Evolutionary conservation across 257 asterid genomes (phyloP), one percentile per base, ranked within the genome.

Genomic region (Solanum sparsipilum): DNA sequence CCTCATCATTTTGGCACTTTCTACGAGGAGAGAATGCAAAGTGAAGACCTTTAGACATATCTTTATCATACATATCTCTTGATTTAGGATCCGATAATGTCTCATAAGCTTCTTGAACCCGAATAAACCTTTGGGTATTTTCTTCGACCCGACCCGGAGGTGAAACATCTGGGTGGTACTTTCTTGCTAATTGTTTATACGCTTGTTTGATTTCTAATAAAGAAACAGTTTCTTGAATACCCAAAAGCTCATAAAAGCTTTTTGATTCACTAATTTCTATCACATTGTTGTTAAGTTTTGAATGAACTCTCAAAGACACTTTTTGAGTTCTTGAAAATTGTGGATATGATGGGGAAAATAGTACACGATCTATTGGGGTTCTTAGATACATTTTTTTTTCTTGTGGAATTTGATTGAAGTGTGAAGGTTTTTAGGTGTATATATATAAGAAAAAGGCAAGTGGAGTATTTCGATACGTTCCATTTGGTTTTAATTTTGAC

Each of bases 101-200:
- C 83, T 96, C 98, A 87, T 96, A 96, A 7, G 99, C 99, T 87
- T 95, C 96, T 89, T 95, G 98, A 0, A 96, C 98, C 90, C 86
- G 93, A 84, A 96, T 93, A 86, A 96, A 96, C 88, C 91, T 74
- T 88, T 90, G 88, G 3, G 99, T 94, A 23, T 94, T 91, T 93
- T 94, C 96, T 68, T 94, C 93, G 58, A 90, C 94, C 93, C 92
- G 96, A 88, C 46, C 98, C 90, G 99, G 98, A 3, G 99, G 99
- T 13, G 98, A 96, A 1, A 96, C 98, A 88, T 96, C 99, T 63
- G 99, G 99, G 92, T 96, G 99, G 90, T 94, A 96, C 94, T 94
- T 94, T 88, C 97, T 87, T 6, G 98, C 99, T 15, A 94, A 89
- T 92, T 93, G 97, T 91, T 95, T 96, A 89, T 96, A 96, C 70